Conservation (phyloP, 495 filamentous ascomycete species). For the Trichodelitschia bisporula region DNA sequence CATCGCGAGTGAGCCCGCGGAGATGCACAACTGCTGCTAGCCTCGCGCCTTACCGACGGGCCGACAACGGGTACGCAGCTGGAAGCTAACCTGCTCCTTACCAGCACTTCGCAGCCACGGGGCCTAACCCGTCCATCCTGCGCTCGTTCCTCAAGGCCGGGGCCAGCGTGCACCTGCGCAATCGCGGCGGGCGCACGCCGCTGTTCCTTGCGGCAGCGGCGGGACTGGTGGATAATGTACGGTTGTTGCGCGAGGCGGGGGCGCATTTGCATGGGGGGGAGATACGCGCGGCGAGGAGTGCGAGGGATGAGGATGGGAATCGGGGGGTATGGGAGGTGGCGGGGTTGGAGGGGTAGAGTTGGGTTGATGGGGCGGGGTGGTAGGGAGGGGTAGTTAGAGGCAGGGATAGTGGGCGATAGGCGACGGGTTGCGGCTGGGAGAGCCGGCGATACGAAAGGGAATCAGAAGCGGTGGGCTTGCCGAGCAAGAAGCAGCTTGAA, state of each 20-base stretch:
- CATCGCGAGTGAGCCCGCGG: too few species aligned
- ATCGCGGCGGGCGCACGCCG: conserved; percentile 57
- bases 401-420: too few species aligned
- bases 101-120: conserved; percentile 40
- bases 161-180: conserved; percentile 69
- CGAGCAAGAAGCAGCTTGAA: too few species aligned
- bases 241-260: conserved; percentile 40
- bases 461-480: too few species aligned
- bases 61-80: conserved; percentile 1
- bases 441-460: too few species aligned
- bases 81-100: background rate
- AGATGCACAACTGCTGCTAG: background rate
- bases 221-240: conserved; percentile 33
- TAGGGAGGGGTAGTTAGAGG: background rate
- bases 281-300: conserved; percentile 12
- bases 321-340: background rate
- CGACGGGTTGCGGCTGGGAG: too few species aligned
- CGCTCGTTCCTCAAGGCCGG: conserved; percentile 48
- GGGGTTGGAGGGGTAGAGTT: background rate
- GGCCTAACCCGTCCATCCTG: conserved; percentile 34
- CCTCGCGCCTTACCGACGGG: conserved; percentile 1
- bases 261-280: conserved; percentile 46
- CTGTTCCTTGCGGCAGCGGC: conserved; percentile 50
- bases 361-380: background rate
- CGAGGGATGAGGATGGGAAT: background rate